Conservation (phyloP, 73 alveolate species). For the Paramecium sexaurelia region DNA sequence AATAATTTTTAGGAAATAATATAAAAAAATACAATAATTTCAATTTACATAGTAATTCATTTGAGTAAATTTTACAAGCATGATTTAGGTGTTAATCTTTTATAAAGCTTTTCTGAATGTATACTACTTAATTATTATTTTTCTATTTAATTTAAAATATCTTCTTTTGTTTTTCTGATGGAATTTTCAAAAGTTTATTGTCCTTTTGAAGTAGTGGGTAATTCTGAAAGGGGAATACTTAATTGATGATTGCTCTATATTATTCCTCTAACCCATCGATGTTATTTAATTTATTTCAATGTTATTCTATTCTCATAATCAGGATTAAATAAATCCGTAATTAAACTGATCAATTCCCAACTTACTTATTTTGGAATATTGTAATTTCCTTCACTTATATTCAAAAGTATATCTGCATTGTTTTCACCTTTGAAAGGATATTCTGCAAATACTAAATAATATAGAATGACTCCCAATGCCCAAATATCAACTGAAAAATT, state of each 20-base stretch:
- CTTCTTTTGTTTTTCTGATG: not conserved
- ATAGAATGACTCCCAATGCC: conserved; percentile 78
- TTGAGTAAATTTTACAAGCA: not conserved
- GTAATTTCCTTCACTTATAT: conserved; percentile 56
- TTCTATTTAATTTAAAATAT: not conserved
- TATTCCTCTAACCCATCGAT: not conserved
- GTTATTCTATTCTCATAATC: not conserved
- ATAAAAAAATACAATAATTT: not conserved
- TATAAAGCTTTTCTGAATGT: not conserved
- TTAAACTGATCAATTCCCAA: not conserved
- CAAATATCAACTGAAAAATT: conserved; percentile 78
- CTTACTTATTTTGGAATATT: conserved; percentile 49
- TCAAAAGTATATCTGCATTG: conserved; percentile 48
- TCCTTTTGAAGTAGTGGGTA: conserved; percentile 14
- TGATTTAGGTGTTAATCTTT: conserved; percentile 2
- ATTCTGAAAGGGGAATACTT: conserved; percentile 11
- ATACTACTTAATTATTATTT: not conserved
- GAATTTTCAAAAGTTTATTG: not conserved
- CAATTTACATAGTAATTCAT: not conserved
- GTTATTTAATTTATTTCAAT: not conserved
- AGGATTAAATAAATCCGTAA: conserved; percentile 1
- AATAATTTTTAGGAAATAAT: not conserved
- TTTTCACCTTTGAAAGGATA: conserved; percentile 73
- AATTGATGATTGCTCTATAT: not conserved
- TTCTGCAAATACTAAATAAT: conserved; percentile 65